Evolutionary conservation across 2,329 filamentous ascomycete species (phyloP).

Genomic region (Fusarium praegraminearum): DNA sequence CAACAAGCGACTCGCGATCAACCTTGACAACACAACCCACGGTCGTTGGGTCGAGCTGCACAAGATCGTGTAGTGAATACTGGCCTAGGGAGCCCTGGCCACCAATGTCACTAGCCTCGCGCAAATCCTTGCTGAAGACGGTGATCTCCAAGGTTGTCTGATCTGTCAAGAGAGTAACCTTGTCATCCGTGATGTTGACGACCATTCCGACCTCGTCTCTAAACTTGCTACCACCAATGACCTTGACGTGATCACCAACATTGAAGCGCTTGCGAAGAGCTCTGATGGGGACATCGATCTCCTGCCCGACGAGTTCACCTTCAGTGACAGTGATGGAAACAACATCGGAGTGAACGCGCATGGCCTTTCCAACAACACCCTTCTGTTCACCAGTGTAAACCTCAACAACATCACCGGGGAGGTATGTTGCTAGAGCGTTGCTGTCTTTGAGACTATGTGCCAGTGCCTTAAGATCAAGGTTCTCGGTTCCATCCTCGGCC

Average conservation of each 20-base stretch:
- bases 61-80: conserved; percentile 91
- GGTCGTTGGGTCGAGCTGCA: conserved; percentile 92
- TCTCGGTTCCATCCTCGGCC: conserved; percentile 91
- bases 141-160: conserved; percentile 94
- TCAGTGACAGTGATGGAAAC: conserved; percentile 88
- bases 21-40: conserved; percentile 96
- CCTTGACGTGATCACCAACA: conserved; percentile 97
- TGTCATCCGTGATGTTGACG: conserved; percentile 90
- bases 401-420: conserved; percentile 95
- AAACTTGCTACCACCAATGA: conserved; percentile 94
- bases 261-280: conserved; percentile 92
- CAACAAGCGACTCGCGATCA: conserved; percentile 89
- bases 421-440: conserved; percentile 83
- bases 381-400: conserved; percentile 96
- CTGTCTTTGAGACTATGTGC: conserved; percentile 90
- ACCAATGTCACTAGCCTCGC: conserved; percentile 92
- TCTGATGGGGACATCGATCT: conserved; percentile 92
- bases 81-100: conserved; percentile 87
- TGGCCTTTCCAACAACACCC: conserved; percentile 86
- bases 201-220: conserved; percentile 97
- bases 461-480: conserved; percentile 90
- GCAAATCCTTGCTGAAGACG: conserved; percentile 96
- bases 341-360: conserved; percentile 90
- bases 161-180: conserved; percentile 92
- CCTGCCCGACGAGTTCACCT: conserved; percentile 83